These are phyloP conservation scores for Russula ochroleuca DNA, from an alignment of 768 basidiomycete species.

Conservation along the genomic window DNA sequence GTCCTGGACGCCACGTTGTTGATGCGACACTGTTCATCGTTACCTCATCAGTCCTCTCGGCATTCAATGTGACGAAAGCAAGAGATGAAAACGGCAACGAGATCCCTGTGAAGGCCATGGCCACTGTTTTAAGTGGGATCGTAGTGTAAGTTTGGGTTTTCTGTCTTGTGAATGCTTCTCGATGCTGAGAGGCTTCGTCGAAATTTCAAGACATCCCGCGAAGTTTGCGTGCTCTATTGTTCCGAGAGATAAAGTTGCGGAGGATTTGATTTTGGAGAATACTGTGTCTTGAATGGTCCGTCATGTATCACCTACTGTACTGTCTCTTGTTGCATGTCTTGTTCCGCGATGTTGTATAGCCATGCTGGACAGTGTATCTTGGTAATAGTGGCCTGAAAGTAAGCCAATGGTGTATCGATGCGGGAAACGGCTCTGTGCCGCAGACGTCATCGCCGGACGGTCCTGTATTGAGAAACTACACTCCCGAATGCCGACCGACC, in stretches of 20 bases:
- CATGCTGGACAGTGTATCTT: too few relatives aligned
- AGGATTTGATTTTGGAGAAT: conserved; percentile 4
- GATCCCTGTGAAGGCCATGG: background rate
- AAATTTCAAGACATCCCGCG: conserved; percentile 1
- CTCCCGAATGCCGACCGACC: too few relatives aligned
- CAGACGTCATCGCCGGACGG: too few relatives aligned
- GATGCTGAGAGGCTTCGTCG: background rate
- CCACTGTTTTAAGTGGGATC: background rate
- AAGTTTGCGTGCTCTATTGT: conserved; percentile 16
- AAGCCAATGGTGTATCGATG: background rate
- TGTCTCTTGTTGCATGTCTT: too few relatives aligned
- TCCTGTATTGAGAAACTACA: too few relatives aligned
- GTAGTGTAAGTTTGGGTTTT: background rate
- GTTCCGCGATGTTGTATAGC: too few relatives aligned
- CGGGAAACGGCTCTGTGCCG: too few relatives aligned
- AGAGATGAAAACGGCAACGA: conserved; percentile 17
- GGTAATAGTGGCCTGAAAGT: too few relatives aligned
- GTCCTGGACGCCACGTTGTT: conserved; percentile 28
- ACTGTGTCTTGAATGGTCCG: background rate
- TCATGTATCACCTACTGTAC: background rate
- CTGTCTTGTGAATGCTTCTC: too few relatives aligned
- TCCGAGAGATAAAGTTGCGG: conserved; percentile 12
- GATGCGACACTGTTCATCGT: conserved; percentile 27
- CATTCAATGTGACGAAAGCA: conserved; percentile 22
- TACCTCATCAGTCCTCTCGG: conserved; percentile 13